Evolutionary conservation across 2,329 filamentous ascomycete genomes (phyloP), one percentile per base, ranked within the genome.

Genomic region (Phaeoacremonium minimum): DNA sequence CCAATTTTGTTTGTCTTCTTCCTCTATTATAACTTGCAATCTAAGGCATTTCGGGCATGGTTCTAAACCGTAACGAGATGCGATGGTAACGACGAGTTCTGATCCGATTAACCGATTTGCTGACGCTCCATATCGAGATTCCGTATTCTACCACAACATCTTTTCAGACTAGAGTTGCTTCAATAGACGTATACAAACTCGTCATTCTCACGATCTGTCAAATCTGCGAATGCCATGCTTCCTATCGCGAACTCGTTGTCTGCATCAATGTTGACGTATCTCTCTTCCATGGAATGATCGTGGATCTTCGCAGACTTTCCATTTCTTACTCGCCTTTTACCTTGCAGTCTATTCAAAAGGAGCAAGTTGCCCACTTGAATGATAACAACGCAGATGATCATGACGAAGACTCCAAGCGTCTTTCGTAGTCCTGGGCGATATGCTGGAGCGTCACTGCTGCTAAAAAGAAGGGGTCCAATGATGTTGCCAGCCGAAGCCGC

Each of bases 121-220:
- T n/a, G n/a, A n/a, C n/a, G n/a, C n/a, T n/a, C n/a, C n/a, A n/a
- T n/a, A n/a, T n/a, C n/a, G n/a, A n/a, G n/a, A n/a, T n/a, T n/a
- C n/a, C n/a, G n/a, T n/a, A n/a, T n/a, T n/a, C n/a, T n/a, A n/a
- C n/a, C n/a, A n/a, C n/a, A n/a, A n/a, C n/a, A n/a, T n/a, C n/a
- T n/a, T n/a, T n/a, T n/a, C n/a, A n/a, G n/a, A n/a, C n/a, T n/a
- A n/a, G n/a, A n/a, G n/a, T n/a, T n/a, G n/a, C n/a, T n/a, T n/a
- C n/a, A n/a, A n/a, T n/a, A n/a, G n/a, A n/a, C n/a, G n/a, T n/a
- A n/a, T n/a, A n/a, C n/a, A n/a, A 85, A 85, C 48, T 85, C 79
- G 39, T 85, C 78, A 46, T 85, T 85, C 60, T 79, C 61, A 15
- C 71, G 58, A 53, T 85, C 81, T 1, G 80, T 83, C 45, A 83